Evolutionary conservation across 768 basidiomycete genomes (phyloP).

Genomic region (Pilatotrama ljubarskyi): DNA sequence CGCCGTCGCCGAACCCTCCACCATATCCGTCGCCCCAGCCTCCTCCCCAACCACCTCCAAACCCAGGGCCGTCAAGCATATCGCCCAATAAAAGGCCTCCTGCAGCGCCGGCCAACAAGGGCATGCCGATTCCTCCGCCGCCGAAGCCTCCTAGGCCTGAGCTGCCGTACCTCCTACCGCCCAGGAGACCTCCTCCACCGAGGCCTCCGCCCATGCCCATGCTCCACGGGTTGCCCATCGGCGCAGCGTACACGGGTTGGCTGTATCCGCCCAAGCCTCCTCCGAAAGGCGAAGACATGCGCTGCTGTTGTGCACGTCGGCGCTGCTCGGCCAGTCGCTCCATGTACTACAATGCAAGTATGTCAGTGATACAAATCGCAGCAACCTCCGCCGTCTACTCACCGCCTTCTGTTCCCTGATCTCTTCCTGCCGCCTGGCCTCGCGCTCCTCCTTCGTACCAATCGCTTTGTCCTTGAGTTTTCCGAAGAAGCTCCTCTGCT

Average conservation of each 20-base stretch:
- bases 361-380: background rate
- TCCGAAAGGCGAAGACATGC: slow-evolving; percentile 9
- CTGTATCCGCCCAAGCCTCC: background rate
- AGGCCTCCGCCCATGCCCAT: slow-evolving; percentile 7
- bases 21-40: slow-evolving; percentile 13
- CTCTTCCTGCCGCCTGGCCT: slow-evolving; percentile 37
- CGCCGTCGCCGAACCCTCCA: slow-evolving; percentile 22
- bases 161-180: slow-evolving; percentile 1
- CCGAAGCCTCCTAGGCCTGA: slow-evolving; percentile 21
- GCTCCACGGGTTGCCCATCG: slow-evolving; percentile 15
- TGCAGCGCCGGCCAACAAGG: slow-evolving; percentile 37
- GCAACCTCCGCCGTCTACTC: background rate
- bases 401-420: slow-evolving; percentile 27
- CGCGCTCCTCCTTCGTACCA: slow-evolving; percentile 65
- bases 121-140: slow-evolving; percentile 33
- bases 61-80: slow-evolving; percentile 26
- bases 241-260: slow-evolving; percentile 29
- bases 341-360: slow-evolving; percentile 17
- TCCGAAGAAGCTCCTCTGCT: slow-evolving; percentile 56
- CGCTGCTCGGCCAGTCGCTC: slow-evolving; percentile 20
- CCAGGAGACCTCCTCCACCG: background rate
- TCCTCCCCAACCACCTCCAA: slow-evolving; percentile 17
- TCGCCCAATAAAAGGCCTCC: slow-evolving; percentile 38
- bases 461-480: slow-evolving; percentile 64
- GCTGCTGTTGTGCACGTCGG: slow-evolving; percentile 18